Percentiles rank a stretch among this genome's conserved stretches.
phyloP scores from a whole-genome alignment of 805 yeast genomes.

The Kregervanrija fluxuum region DNA sequence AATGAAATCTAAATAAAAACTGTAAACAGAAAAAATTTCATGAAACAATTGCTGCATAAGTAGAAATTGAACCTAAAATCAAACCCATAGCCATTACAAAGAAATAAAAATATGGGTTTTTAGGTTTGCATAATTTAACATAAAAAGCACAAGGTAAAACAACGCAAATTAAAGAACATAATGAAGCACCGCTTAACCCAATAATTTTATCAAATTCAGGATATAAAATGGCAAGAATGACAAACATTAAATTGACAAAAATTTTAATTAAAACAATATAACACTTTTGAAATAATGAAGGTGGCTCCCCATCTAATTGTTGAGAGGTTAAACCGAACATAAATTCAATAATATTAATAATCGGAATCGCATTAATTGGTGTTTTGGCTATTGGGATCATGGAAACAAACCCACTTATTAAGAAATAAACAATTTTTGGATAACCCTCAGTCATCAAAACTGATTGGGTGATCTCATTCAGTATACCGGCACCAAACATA shows the following conservation, averaged over 20 bases:
- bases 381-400: conserved; percentile 80
- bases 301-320: conserved; percentile 13
- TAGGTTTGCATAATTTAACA: conserved; percentile 47
- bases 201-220: conserved; percentile 83
- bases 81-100: conserved; percentile 40
- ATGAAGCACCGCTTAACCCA: conserved; percentile 77
- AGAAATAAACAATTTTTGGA: conserved; percentile 49
- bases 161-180: conserved; percentile 74
- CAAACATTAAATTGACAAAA: conserved; percentile 55
- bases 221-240: conserved; percentile 57
- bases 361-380: conserved; percentile 81
- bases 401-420: conserved; percentile 64
- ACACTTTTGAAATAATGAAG: conserved; percentile 9
- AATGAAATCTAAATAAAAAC: no score
- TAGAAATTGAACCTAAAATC: conserved; percentile 50
- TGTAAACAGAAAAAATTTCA: no score
- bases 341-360: conserved; percentile 67
- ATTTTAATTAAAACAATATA: conserved; percentile 30
- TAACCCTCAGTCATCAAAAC: conserved; percentile 60
- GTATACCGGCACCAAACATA: conserved; percentile 69
- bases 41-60: conserved; percentile 41
- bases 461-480: conserved; percentile 74
- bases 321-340: conserved; percentile 25
- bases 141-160: conserved; percentile 77
- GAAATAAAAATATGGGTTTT: conserved; percentile 34